These are phyloP conservation scores for Metschnikowia chrysomelidarum DNA, from an alignment of 805 yeast species.

Conservation along the genomic window DNA sequence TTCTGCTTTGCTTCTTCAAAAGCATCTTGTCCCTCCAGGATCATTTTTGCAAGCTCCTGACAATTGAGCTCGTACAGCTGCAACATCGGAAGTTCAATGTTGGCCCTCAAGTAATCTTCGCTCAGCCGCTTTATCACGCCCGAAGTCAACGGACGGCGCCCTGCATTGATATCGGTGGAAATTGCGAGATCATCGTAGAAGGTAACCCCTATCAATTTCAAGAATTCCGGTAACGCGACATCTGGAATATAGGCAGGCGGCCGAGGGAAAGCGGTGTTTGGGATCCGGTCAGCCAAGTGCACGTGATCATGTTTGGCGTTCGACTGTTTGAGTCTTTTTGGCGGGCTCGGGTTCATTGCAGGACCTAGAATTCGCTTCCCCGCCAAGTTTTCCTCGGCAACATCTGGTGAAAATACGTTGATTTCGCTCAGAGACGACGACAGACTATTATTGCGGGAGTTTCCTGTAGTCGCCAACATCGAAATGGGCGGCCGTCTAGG, in stretches of 20 bases:
- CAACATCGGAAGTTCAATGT: slow-evolving; percentile 40
- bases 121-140: slow-evolving; percentile 13
- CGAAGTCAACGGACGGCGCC: slow-evolving; percentile 19
- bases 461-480: no score
- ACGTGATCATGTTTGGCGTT: background rate
- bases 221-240: slow-evolving; percentile 37
- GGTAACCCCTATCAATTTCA: slow-evolving; percentile 39
- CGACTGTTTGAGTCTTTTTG: slow-evolving; percentile 8
- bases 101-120: slow-evolving; percentile 38
- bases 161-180: slow-evolving; percentile 24
- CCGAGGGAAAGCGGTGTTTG: slow-evolving; percentile 8
- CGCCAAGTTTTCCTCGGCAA: slow-evolving; percentile 1
- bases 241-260: slow-evolving; percentile 28
- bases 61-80: slow-evolving; percentile 55
- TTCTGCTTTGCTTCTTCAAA: slow-evolving; percentile 50
- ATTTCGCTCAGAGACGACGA: slow-evolving; percentile 6
- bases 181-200: slow-evolving; percentile 48
- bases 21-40: slow-evolving; percentile 46
- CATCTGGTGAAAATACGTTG: slow-evolving; percentile 1
- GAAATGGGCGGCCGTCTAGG: no score
- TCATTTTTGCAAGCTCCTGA: slow-evolving; percentile 50
- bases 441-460: slow-evolving; percentile 1
- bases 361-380: slow-evolving; percentile 11
- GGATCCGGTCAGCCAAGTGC: background rate
- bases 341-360: slow-evolving; percentile 12